These are phyloP conservation scores for Draba incana DNA, from an alignment of 345 rosid species.

Conservation along the genomic window DNA sequence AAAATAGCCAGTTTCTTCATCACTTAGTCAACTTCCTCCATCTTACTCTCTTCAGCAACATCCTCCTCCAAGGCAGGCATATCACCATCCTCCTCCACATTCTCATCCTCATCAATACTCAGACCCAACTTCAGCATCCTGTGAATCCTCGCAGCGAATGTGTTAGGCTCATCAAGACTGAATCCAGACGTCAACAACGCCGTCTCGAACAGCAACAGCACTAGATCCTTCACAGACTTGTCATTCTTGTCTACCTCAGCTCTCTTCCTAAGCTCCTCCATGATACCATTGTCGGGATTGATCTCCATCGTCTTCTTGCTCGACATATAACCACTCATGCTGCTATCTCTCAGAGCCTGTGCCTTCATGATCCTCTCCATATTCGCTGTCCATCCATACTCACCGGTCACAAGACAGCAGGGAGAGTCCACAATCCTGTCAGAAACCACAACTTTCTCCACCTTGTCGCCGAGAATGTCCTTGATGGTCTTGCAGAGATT, in stretches of 20 bases:
- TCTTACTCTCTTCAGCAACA: constrained; percentile 87
- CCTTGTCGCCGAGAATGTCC: constrained; percentile 78
- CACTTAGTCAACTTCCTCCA: constrained; percentile 84
- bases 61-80: constrained; percentile 85
- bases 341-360: constrained; percentile 80
- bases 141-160: constrained; percentile 76
- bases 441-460: constrained; percentile 80
- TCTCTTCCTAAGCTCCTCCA: constrained; percentile 88
- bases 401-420: constrained; percentile 86
- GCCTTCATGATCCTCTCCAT: constrained; percentile 98
- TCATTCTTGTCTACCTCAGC: constrained; percentile 84
- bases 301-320: constrained; percentile 93
- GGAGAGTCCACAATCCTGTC: constrained; percentile 88
- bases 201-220: constrained; percentile 74
- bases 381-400: constrained; percentile 89
- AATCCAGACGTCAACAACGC: constrained; percentile 84
- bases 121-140: constrained; percentile 89
- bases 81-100: constrained; percentile 58
- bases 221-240: constrained; percentile 83
- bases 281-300: constrained; percentile 83
- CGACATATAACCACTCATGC: constrained; percentile 93
- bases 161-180: constrained; percentile 89
- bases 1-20: not conserved
- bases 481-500: constrained; percentile 80
- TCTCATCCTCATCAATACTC: constrained; percentile 75